A percentile compares a stretch with the other conserved stretches of the same genome.
Evolutionary conservation across 805 yeast species (phyloP).

Genomic region (Komagataella pastoris): DNA sequence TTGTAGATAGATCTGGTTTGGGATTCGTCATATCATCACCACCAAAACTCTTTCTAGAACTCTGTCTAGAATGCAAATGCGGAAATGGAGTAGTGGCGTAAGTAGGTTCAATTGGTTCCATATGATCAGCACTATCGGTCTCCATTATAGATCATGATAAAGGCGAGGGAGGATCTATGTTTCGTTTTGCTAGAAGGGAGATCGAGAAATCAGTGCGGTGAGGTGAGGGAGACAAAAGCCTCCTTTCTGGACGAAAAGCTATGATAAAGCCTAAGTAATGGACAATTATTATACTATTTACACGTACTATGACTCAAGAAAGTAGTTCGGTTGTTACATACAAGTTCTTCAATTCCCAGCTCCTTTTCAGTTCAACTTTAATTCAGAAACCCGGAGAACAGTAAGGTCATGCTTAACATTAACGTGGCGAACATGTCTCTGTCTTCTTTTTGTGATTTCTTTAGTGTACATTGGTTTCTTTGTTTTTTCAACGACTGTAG

Average conservation of each 20-base stretch:
- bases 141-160: not conserved
- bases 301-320: not conserved
- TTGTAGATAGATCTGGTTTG: not conserved
- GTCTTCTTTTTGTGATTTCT: conserved; percentile 69
- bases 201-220: not conserved
- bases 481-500: conserved; percentile 77
- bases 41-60: not conserved
- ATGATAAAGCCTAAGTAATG: not conserved
- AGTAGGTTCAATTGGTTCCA: not conserved
- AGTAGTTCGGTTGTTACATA: not conserved
- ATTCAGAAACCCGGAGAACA: conserved; percentile 61
- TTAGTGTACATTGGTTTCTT: conserved; percentile 62
- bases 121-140: not conserved
- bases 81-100: not conserved
- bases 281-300: not conserved
- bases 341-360: not conserved
- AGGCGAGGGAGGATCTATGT: not conserved
- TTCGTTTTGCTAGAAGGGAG: not conserved
- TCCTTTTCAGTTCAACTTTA: conserved; percentile 30
- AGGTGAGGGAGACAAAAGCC: not conserved
- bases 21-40: not conserved
- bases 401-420: conserved; percentile 63
- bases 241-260: not conserved
- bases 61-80: not conserved
- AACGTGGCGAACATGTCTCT: conserved; percentile 59